Evolutionary conservation across 331 rosid genomes (phyloP), one percentile per base, ranked within the genome.

Genomic region (Telfairia occidentalis): DNA sequence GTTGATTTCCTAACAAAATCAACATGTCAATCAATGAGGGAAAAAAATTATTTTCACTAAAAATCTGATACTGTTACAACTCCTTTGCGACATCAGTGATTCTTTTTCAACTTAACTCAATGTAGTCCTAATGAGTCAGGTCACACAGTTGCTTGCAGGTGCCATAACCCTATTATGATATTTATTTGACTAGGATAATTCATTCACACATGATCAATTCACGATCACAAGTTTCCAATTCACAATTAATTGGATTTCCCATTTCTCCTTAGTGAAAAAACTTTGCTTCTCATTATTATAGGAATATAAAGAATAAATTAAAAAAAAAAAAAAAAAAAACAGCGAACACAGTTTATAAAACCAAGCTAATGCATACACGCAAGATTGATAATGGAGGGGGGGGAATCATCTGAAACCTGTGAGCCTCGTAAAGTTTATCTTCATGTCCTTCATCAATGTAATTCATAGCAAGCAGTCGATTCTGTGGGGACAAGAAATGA

Each of bases 391-490:
- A 29, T 71, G 58, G 7, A 24, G 26, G 29, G 50, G 30, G 8
- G 18, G 48, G n/a, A 67, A 67, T 28, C 54, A 74, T 55, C 43
- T 43, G 23, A 59, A 83, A 91, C 97, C 98, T 91, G 87, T 94
- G 98, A 79, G 92, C 96, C 79, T 88, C 92, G 71, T 84, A 94
- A 82, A 94, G 98, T 78, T 85, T 94, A 80, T 91, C 85, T 82
- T 88, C 96, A 29, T 63, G 82, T 75, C 97, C 98, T 87, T 94
- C 97, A 74, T 94, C 87, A 64, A 89, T 89, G 87, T 94, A 94
- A 81, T 94, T 94, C 96, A 91, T 84, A 0, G 97, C 97, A 82
- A 94, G 98, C 84, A 94, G 81, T 76, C 97, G 98, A 72, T 94
- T 94, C 98, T 94, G 89, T 80, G 82, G 74, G 71, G 40, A 65